Evolutionary conservation across 2,329 filamentous ascomycete species (phyloP).

Genomic region (Colletotrichum godetiae): DNA sequence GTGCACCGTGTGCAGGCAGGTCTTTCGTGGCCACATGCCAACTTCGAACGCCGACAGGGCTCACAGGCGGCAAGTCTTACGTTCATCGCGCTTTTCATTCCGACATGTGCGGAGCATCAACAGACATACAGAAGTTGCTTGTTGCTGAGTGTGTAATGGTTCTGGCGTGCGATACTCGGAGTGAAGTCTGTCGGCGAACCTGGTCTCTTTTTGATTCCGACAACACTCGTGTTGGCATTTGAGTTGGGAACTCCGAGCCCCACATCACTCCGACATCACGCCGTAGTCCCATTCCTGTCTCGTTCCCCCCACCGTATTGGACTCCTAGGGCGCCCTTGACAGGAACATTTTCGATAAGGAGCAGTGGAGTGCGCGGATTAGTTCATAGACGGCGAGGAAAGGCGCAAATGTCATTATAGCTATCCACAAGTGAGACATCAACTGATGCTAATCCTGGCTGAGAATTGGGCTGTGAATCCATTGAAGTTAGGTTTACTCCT

Average conservation of each 20-base stretch:
- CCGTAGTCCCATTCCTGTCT: background rate
- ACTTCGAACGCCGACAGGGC: background rate
- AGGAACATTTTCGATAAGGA: background rate
- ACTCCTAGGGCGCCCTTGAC: background rate
- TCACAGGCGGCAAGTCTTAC: background rate
- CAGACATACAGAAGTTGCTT: background rate
- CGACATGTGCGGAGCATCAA: background rate
- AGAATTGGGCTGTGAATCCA: background rate
- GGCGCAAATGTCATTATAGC: background rate
- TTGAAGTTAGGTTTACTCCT: background rate
- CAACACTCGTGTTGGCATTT: too few relatives aligned
- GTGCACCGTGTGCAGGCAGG: conserved; percentile 42
- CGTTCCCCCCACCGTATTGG: background rate
- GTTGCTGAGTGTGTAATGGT: background rate
- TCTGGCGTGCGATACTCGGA: background rate
- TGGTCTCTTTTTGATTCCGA: background rate
- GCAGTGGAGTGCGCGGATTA: background rate
- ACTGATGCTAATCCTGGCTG: background rate
- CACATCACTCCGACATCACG: background rate
- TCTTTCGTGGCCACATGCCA: conserved; percentile 41
- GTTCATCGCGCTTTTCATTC: background rate
- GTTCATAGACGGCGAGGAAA: conserved; percentile 38
- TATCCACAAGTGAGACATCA: background rate
- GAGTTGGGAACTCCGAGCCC: too few relatives aligned
- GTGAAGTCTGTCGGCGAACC: background rate